phyloP scores from a whole-genome alignment of 2,329 filamentous ascomycete species.

The Ascochyta koolunga region DNA sequence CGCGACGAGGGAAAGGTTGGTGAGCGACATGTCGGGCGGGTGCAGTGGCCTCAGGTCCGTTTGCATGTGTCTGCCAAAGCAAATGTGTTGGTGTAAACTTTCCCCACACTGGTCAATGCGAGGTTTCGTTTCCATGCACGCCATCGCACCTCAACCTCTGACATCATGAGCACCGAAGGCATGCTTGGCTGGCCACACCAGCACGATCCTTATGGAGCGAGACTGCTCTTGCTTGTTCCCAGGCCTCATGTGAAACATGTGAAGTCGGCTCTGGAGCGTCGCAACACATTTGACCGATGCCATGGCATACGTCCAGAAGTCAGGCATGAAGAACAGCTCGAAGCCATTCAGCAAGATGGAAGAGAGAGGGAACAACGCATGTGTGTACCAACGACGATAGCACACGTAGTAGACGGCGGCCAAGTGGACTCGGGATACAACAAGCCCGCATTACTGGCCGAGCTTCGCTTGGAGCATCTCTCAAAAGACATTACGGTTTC shows the following conservation, averaged over 20 bases:
- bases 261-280: constrained; percentile 46
- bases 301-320: constrained; percentile 36
- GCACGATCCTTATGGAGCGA: neutral
- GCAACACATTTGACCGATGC: constrained; percentile 33
- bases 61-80: neutral
- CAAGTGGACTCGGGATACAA: neutral
- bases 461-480: constrained; percentile 18
- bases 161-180: neutral
- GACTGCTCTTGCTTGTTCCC: constrained; percentile 32
- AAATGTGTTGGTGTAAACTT: neutral
- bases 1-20: constrained; percentile 61
- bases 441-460: constrained; percentile 4
- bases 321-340: neutral
- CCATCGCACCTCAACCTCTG: neutral
- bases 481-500: constrained; percentile 21
- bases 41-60: neutral
- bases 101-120: neutral
- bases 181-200: neutral
- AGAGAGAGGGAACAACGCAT: constrained; percentile 16
- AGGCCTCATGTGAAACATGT: constrained; percentile 46
- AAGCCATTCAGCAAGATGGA: neutral
- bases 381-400: constrained; percentile 29
- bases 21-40: constrained; percentile 41
- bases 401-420: neutral
- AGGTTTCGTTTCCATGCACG: neutral